Evolutionary conservation across 345 rosid genomes (phyloP).

Genomic region (Eutrema heterophyllum): DNA sequence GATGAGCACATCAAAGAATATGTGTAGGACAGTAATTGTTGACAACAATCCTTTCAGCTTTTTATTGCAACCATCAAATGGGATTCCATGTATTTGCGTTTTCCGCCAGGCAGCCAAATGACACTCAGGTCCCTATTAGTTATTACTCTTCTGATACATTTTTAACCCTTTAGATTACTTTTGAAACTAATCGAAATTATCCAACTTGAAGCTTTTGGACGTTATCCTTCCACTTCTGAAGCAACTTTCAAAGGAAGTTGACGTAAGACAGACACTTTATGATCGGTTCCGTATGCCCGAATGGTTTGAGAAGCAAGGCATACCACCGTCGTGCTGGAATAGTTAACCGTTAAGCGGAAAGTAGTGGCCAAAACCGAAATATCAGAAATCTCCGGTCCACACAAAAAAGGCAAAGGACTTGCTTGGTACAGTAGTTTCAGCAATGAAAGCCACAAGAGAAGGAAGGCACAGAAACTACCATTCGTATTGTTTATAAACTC

Average conservation of each 20-base stretch:
- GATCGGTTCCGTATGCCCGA: constrained; percentile 89
- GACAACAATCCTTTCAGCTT: constrained; percentile 98
- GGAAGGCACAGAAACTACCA: constrained; percentile 26
- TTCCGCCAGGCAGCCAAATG: constrained; percentile 70
- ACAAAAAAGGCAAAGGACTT: not conserved
- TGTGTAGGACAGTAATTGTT: constrained; percentile 72
- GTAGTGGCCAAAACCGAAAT: not conserved
- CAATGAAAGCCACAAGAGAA: constrained; percentile 8
- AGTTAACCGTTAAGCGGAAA: constrained; percentile 7
- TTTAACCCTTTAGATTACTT: not conserved
- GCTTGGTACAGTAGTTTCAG: constrained; percentile 22
- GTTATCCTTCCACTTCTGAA: constrained; percentile 91
- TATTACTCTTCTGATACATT: not conserved
- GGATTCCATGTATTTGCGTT: constrained; percentile 96
- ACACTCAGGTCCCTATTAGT: constrained; percentile 53
- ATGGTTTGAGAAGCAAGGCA: constrained; percentile 95
- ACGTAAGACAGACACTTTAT: constrained; percentile 65
- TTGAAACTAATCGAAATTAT: not conserved
- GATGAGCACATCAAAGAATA: constrained; percentile 63
- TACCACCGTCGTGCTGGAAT: constrained; percentile 60
- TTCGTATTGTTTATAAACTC: constrained; percentile 25
- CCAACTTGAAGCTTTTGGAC: constrained; percentile 62
- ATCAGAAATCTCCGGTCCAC: not conserved
- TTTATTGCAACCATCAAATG: constrained; percentile 86
- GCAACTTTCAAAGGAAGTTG: constrained; percentile 75